These are phyloP conservation scores for Talaromyces sp. DNA, from an alignment of 2,329 filamentous ascomycete genomes.

Conservation along the genomic window DNA sequence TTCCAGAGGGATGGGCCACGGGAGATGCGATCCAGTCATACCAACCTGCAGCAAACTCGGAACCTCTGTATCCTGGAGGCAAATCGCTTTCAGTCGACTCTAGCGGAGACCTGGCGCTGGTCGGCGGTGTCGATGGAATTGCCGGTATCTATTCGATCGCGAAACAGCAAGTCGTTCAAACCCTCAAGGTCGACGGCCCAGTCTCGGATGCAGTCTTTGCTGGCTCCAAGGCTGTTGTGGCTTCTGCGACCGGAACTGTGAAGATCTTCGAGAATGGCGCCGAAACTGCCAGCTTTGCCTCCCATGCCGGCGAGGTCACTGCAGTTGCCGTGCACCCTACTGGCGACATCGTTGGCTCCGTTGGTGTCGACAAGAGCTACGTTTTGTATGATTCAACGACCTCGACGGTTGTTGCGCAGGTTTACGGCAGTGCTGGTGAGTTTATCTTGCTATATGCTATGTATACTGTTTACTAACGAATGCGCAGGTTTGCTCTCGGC, in stretches of 20 bases:
- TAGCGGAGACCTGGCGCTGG: slow-evolving; percentile 61
- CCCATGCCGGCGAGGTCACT: slow-evolving; percentile 77
- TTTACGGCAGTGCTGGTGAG: slow-evolving; percentile 75
- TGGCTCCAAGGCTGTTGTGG: slow-evolving; percentile 64
- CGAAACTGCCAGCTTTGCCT: slow-evolving; percentile 65
- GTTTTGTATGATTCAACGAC: slow-evolving; percentile 75
- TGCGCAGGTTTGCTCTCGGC: slow-evolving; percentile 64
- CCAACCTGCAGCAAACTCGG: slow-evolving; percentile 48
- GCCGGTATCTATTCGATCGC: slow-evolving; percentile 75
- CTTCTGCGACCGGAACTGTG: slow-evolving; percentile 69
- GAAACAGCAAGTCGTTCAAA: slow-evolving; percentile 67
- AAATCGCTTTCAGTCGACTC: slow-evolving; percentile 54
- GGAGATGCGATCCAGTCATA: slow-evolving; percentile 63
- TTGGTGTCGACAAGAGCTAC: slow-evolving; percentile 87
- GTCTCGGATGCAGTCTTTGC: slow-evolving; percentile 60
- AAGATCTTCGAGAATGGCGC: slow-evolving; percentile 72
- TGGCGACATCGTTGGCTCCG: slow-evolving; percentile 76
- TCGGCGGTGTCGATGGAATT: slow-evolving; percentile 67
- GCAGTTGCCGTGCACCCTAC: slow-evolving; percentile 77
- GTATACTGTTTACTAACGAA: slow-evolving; percentile 16
- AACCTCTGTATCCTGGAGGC: slow-evolving; percentile 56
- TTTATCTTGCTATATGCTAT: background rate
- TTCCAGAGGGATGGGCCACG: slow-evolving; percentile 81
- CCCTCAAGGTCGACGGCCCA: slow-evolving; percentile 59
- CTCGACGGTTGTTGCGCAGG: slow-evolving; percentile 66